phyloP scores from a whole-genome alignment of 2,329 filamentous ascomycete species.

The Alternaria atra region DNA sequence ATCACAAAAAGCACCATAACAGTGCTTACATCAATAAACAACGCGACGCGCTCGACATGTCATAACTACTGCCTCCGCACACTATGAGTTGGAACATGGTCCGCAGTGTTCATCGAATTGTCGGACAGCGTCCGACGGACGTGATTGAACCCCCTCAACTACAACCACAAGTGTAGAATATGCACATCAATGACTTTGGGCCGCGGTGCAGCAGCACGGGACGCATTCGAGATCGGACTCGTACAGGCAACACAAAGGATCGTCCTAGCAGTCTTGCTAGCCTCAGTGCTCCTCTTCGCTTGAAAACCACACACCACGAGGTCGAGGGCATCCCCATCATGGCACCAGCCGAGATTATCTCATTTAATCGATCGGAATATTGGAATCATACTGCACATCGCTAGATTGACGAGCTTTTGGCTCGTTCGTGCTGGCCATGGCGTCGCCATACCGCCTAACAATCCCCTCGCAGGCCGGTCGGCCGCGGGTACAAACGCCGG shows the following conservation, averaged over 20 bases:
- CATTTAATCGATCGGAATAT: constrained; percentile 4
- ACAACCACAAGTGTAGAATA: constrained; percentile 1
- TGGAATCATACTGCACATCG: constrained; percentile 5
- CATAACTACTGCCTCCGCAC: background rate
- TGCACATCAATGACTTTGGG: constrained; percentile 1
- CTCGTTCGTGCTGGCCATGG: background rate
- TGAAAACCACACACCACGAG: constrained; percentile 1
- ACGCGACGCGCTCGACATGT: constrained; percentile 6
- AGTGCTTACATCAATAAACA: background rate
- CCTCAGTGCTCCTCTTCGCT: background rate
- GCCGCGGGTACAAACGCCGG: constrained; percentile 2
- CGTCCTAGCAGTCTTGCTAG: constrained; percentile 5
- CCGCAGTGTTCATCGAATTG: background rate
- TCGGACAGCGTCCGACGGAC: constrained; percentile 15
- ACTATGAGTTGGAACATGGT: background rate
- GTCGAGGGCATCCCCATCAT: constrained; percentile 4
- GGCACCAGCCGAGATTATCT: constrained; percentile 5
- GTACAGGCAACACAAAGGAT: constrained; percentile 9
- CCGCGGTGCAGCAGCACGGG: constrained; percentile 1
- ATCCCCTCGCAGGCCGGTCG: constrained; percentile 1
- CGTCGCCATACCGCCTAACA: background rate
- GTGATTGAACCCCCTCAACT: constrained; percentile 1
- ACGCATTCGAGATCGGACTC: constrained; percentile 1
- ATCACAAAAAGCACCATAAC: constrained; percentile 19
- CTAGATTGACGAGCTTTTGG: background rate